Base-by-base conservation (phyloP, 2,329 filamentous ascomycete species). In the Cercospora janseana region DNA sequence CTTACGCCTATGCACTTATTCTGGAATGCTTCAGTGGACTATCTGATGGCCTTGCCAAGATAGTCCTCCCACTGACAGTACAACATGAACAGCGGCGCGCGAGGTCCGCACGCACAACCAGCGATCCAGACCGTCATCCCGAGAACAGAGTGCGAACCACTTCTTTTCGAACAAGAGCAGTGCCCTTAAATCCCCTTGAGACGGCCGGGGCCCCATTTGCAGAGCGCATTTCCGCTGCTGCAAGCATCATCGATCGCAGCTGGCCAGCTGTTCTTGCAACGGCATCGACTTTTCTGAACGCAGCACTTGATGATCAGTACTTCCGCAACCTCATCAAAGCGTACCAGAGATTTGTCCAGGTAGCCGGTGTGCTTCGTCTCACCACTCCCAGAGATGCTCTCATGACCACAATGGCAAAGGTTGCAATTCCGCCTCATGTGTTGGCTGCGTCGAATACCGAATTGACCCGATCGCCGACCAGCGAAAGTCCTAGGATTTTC, bases 241-340 rank as follows among this genome's bases (percentile, higher is more conserved):
- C 89, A 9, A 79, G 79, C 7, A 86, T 98, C 47, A 86, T 98
- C 18, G 88, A 94, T 3, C 80, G 88, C 59, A 97, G 92, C 67
- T 98, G 93, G 93, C 93, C 93, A 38, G 93, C 93, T 9, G 85
- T 97, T 29, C 79, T 98, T 41, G 92, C 93, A 1, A 93, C 90
- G 2, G 96, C 90, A 62, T 98, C 93, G 0, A 96, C 92, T 0
- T 98, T 97, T 65, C 73, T 98, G 13, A 94, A 95, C 65, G 88
- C 93, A 23, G 84, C 92, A 0, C 75, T 98, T 3, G 93, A 98
- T 66, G 86, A 88, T 1, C 90, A 96, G 46, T 96, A 93, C 61
- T 98, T 97, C 62, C 91, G 96, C 59, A 83, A 86, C 7, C 75
- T 98, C 1, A 92, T 98, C 18, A 82, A 93, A 58, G 88, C 92